These are phyloP conservation scores for Colletotrichum kahawae DNA, from an alignment of 2,329 filamentous ascomycete species.

Conservation along the genomic window DNA sequence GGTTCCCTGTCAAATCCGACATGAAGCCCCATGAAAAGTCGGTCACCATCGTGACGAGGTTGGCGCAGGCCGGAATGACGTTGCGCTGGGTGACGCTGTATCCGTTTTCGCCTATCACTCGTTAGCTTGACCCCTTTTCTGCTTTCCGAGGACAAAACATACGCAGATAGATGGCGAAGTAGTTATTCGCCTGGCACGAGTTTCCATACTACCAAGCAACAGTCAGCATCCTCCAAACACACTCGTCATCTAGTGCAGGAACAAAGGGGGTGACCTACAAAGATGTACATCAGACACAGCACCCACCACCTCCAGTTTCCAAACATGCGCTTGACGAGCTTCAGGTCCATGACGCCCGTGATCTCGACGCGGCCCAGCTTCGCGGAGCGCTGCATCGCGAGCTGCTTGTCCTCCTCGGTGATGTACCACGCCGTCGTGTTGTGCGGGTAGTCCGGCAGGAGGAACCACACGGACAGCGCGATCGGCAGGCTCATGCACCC, in stretches of 20 bases:
- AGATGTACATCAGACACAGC: conserved; percentile 30
- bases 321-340: conserved; percentile 29
- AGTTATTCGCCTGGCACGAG: conserved; percentile 4
- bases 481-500: conserved; percentile 33
- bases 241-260: too few species aligned
- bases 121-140: neutral
- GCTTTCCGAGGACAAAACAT: accelerated
- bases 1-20: neutral
- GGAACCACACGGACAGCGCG: conserved; percentile 28
- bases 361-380: conserved; percentile 29
- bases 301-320: conserved; percentile 32
- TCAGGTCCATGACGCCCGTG: conserved; percentile 24
- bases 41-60: conserved; percentile 9
- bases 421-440: conserved; percentile 30
- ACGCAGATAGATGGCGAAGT: conserved; percentile 6
- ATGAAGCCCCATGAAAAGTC: conserved; percentile 7
- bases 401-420: conserved; percentile 25
- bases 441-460: conserved; percentile 32
- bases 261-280: too few species aligned
- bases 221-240: too few species aligned
- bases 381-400: conserved; percentile 27
- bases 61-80: conserved; percentile 10
- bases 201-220: neutral
- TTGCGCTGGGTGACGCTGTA: conserved; percentile 11
- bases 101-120: neutral